Percentiles rank a stretch among this genome's conserved stretches.
Evolutionary conservation across 2,329 filamentous ascomycete species (phyloP).

Genomic region (Akanthomyces lecanii): DNA sequence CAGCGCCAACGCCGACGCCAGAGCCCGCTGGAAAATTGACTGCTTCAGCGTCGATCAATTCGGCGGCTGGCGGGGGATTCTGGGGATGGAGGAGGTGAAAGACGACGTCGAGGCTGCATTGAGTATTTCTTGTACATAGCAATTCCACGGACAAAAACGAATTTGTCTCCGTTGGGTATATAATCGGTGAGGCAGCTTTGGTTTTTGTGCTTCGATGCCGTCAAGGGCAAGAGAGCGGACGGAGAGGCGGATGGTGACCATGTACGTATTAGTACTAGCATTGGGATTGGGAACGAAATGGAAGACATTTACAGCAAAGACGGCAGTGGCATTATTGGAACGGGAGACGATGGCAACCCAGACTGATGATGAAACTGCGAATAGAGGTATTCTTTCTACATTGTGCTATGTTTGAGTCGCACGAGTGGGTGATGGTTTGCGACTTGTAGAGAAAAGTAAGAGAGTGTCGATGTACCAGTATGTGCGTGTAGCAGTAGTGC

Average conservation of each 20-base stretch:
- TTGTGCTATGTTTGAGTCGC: not conserved
- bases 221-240: not conserved
- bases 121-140: slow-evolving; percentile 16
- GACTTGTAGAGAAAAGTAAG: too few species aligned
- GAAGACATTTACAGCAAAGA: slow-evolving; percentile 6
- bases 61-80: slow-evolving; percentile 26
- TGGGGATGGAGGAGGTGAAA: slow-evolving; percentile 28
- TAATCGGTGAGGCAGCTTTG: not conserved
- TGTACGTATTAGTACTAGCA: slow-evolving; percentile 14
- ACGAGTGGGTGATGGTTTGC: too few species aligned
- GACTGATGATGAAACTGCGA: not conserved
- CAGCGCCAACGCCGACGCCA: slow-evolving; percentile 9
- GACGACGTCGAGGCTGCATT: not conserved
- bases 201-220: slow-evolving; percentile 1
- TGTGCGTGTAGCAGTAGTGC: not conserved
- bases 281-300: slow-evolving; percentile 6
- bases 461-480: not conserved
- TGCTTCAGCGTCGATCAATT: slow-evolving; percentile 22
- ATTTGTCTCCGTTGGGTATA: slow-evolving; percentile 3
- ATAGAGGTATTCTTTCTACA: not conserved
- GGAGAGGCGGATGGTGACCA: not conserved
- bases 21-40: slow-evolving; percentile 19
- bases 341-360: not conserved
- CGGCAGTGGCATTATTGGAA: not conserved
- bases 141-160: slow-evolving; percentile 4